Evolutionary conservation across 176 grass and related monocot species (phyloP), one percentile per base, ranked within the genome.

Genomic region (Musa beccarii): DNA sequence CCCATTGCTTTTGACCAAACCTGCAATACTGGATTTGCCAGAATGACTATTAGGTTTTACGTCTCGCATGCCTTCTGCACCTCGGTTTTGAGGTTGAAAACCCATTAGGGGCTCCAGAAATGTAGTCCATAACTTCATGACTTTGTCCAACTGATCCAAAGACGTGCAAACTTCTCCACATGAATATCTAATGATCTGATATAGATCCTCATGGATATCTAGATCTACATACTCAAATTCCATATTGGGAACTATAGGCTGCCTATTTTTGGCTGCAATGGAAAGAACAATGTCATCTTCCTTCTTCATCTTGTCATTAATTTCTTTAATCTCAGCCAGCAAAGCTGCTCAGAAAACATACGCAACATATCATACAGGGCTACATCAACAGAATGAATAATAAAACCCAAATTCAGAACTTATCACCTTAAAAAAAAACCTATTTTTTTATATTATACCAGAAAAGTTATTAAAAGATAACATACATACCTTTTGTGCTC

Each of bases 251-350:
- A 93, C 79, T 70, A 94, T 81, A 49, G 95, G 86, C 20, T 89
- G 80, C 77, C 87, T 86, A 83, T 90, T 99, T 77, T 91, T 88
- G 68, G 91, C 90, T 73, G 95, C 89, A 21, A 99, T 90, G 51
- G 95, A 84, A 81, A 91, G 88, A 62, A 99, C 90, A 10, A 94
- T 82, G 68, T 97, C 90, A 71, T 92, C 95, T 84, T 94, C 95
- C 86, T 92, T 94, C 66, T 89, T 79, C 87, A 94, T 92, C 83
- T 94, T 99, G 84, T 99, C 95, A 70, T 88, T 94, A 78, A 93
- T 99, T 94, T 99, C 95, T 91, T 94, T 99, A 65, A 99, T 94
- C 84, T 99, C 95, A 69, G 84, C 87, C 84, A 99, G 61, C 67
- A 99, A 88, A 83, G 95, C 95, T 99, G 84, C 76, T 86, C 63